Base-by-base conservation (phyloP, 768 basidiomycete genomes). In the Leccinum aurantiacum region DNA sequence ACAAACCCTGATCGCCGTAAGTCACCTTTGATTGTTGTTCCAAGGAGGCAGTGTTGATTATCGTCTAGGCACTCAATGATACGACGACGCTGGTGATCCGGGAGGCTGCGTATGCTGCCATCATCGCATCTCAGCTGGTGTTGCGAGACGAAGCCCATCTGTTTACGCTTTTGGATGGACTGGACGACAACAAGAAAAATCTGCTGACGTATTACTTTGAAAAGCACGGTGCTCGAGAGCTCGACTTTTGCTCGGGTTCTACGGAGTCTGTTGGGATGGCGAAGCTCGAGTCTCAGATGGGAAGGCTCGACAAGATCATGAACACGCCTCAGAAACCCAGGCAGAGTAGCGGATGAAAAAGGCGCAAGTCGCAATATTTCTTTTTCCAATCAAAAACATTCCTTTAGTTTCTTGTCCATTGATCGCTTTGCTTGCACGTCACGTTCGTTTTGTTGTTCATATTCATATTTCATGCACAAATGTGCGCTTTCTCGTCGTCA, bases 131-230 rank as follows among this genome's bases (percentile, higher is more conserved):
- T 0, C 93, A 94, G 65, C 78, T 93, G 33, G 86, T 93, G 57
- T 76, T 95, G 44, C 83, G 85, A 25, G 92, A 95, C 68, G 93
- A 94, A 69, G 85, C 86, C 0, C 90, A 92, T 64, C 78, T 95
- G 1, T 95, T 95, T 66, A 78, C 84, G 38, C 82, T 95, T 17
- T 76, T 95, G 49, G 90, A 91, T 59, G 90, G 89, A 6, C 79
- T 95, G 46, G 85, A 90, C n/a, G 89, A 92, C 61, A 91, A 91
- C 67, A 92, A 94, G 80, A 93, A 93, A 80, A 93, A 95, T 69
- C 78, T 94, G 17, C 77, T 95, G 53, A 92, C 93, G 2, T 95
- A 95, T 65, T 78, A 93, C 58, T 95, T 95, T 64, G 92, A 93
- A 72, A 94, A 93, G 71, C 90, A 93, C 67, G 87, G 87, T 33